Base-by-base conservation (phyloP, 169 alveolate genomes). In the Plasmodium gaboni region DNA sequence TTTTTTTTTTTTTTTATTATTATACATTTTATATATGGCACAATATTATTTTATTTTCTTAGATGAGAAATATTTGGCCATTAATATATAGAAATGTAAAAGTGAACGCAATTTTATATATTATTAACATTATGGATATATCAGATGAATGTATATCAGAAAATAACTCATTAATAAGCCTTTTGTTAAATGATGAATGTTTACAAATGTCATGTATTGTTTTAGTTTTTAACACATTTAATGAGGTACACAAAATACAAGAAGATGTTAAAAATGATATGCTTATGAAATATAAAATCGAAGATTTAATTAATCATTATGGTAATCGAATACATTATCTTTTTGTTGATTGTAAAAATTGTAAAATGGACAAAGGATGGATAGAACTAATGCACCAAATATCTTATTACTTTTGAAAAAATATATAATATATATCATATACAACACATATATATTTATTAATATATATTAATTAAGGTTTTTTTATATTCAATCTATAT, bases 51-150 rank as follows among this genome's bases (percentile, higher is more conserved):
- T 17, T 42, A 42, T 8, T 60, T 61, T 24, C 48, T 15, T 48
- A 83, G 91, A 83, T 83, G 91, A 67, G 91, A 51, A 83, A 28
- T 63, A 70, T 83, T 53, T 83, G 91, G 91, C 51, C 57, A 83
- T 60, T 83, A 32, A 83, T 83, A 53, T 83, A 83, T 28, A 42
- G 91, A 63, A 83, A 83, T 32, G 85, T 83, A 38, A 67, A 68
- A 44, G 91, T 68, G 53, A 83, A 83, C 55, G 91, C 91, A 19
- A 70, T 83, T 38, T 83, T 83, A 44, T 83, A 83, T 28, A 64
- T 83, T 69, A 70, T 83, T n/a, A 83, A 83, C 53, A 83, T 83
- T 38, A 83, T 83, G 91, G 91, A 83, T 50, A 83, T 70, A 83
- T 83, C 91, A 3, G 91, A 83, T 69, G 91, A 83, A 83, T 10